Percentiles rank a stretch among this genome's conserved stretches.
Evolutionary conservation across 202 grass and related monocot genomes (phyloP).

Genomic region (Thinopyrum obtusiflorum): DNA sequence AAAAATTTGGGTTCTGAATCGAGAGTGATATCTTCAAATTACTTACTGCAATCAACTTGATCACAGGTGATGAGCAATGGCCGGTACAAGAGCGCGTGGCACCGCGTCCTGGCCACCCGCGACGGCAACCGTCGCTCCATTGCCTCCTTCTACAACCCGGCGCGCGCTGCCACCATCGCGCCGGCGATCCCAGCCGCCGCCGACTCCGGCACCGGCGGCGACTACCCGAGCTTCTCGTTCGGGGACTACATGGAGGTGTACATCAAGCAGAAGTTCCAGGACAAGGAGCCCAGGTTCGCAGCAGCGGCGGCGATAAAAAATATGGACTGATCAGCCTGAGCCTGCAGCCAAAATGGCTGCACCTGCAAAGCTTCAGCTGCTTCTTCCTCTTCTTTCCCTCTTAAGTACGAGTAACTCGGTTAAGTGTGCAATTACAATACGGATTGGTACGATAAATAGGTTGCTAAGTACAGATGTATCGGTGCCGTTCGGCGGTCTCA

Average conservation of each 20-base stretch:
- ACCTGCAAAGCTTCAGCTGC: constrained; percentile 6
- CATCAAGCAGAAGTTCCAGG: constrained; percentile 60
- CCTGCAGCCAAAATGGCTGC: neutral
- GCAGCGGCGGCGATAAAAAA: constrained; percentile 25
- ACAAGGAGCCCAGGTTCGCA: constrained; percentile 59
- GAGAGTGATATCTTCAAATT: neutral
- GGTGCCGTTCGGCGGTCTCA: constrained; percentile 35
- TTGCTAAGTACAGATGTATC: constrained; percentile 27
- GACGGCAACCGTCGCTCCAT: constrained; percentile 70
- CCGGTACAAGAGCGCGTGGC: constrained; percentile 84
- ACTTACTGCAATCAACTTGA: neutral
- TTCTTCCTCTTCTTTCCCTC: neutral
- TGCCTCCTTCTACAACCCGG: constrained; percentile 86
- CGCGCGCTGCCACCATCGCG: constrained; percentile 47
- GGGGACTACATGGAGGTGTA: constrained; percentile 92
- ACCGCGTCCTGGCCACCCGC: constrained; percentile 61
- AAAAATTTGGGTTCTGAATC: neutral
- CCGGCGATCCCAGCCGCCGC: constrained; percentile 8
- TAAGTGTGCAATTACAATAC: constrained; percentile 23
- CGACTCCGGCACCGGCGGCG: neutral
- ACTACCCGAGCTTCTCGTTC: constrained; percentile 65
- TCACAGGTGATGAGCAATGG: constrained; percentile 68
- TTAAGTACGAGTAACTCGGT: neutral
- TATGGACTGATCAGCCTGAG: neutral
- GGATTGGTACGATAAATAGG: constrained; percentile 34